Base-by-base conservation (phyloP, 352 stramenopile species). In the Pythium phragmitis region DNA sequence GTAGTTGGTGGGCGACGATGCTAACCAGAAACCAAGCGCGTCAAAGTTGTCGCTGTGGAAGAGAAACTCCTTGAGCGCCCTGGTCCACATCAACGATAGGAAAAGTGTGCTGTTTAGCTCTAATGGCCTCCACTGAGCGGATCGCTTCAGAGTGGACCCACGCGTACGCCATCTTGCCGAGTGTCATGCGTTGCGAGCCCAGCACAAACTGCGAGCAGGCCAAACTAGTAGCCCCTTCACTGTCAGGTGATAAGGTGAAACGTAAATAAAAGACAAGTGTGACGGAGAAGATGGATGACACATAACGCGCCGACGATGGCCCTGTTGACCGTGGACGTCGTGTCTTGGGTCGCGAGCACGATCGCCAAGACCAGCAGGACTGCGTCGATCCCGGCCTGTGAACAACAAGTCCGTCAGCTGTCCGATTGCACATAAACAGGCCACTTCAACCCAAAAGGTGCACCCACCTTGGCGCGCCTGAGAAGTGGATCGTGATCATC, bases 21-120 rank as follows among this genome's bases (percentile, higher is more conserved):
- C 57, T 60, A 80, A 76, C 62, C 70, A 78, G 54, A 67, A 80
- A 19, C 52, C 37, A n/a, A 80, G 62, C 8, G 70, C 70, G 19
- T 78, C 63, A 57, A 80, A 80, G 60, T 78, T 80, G 60, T 78
- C 50, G 45, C 73, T 80, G 30, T 69, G 30, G 17, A 76, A 57
- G 6, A 74, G 33, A 45, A 80, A 78, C 3, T 39, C 45, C 36
- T 70, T 68, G 21, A 72, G 34, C 3, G 70, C 65, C 11, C 70
- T 80, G 57, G 39, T n/a, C 7, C n/a, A 58, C 6, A 48, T 45
- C 39, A 45, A 17, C 33, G 33, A 37, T 37, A 37, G 33, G 21
- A 21, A 21, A 21, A 21, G 21, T 21, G 21, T 21, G 21, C 21
- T 21, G 21, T 21, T 21, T 21, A 21, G 21, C 21, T 21, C 21